phyloP scores from a whole-genome alignment of 768 basidiomycete species.

The Chlorophyllum brunneum region DNA sequence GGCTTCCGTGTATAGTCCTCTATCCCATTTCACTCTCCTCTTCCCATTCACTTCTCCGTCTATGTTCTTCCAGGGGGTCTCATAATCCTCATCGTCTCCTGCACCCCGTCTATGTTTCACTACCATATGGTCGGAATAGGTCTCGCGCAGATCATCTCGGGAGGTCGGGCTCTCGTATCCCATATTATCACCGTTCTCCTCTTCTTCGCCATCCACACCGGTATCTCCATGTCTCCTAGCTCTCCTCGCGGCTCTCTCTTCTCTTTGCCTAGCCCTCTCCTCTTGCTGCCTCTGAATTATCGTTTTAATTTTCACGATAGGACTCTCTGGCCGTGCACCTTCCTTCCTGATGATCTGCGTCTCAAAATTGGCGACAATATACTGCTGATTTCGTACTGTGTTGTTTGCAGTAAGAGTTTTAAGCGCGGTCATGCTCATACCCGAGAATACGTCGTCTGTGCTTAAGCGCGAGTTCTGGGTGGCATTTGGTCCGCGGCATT shows the following conservation, averaged over 20 bases:
- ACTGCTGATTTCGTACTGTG: slow-evolving; percentile 69
- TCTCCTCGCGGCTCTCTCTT: slow-evolving; percentile 57
- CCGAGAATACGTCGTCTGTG: slow-evolving; percentile 44
- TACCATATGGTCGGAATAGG: not conserved
- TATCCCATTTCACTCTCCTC: slow-evolving; percentile 77
- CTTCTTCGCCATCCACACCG: slow-evolving; percentile 24
- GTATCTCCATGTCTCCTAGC: slow-evolving; percentile 41
- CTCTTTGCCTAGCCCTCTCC: slow-evolving; percentile 48
- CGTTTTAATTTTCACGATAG: slow-evolving; percentile 69
- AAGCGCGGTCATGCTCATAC: slow-evolving; percentile 67
- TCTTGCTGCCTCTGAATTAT: slow-evolving; percentile 65
- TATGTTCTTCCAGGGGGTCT: slow-evolving; percentile 53
- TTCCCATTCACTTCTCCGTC: slow-evolving; percentile 30
- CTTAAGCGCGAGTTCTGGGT: slow-evolving; percentile 26
- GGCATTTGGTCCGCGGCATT: slow-evolving; percentile 39
- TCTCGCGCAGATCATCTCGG: not conserved
- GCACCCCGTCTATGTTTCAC: slow-evolving; percentile 56
- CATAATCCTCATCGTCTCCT: slow-evolving; percentile 81
- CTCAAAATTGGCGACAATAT: slow-evolving; percentile 55
- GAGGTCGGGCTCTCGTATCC: slow-evolving; percentile 16
- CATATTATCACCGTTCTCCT: slow-evolving; percentile 22
- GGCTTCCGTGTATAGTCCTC: slow-evolving; percentile 56
- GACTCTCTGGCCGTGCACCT: slow-evolving; percentile 73
- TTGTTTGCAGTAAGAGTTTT: slow-evolving; percentile 70
- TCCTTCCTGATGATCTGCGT: slow-evolving; percentile 68